Base-by-base conservation (phyloP, 2,329 filamentous ascomycete species). In the Aspergillus tubingensis region DNA sequence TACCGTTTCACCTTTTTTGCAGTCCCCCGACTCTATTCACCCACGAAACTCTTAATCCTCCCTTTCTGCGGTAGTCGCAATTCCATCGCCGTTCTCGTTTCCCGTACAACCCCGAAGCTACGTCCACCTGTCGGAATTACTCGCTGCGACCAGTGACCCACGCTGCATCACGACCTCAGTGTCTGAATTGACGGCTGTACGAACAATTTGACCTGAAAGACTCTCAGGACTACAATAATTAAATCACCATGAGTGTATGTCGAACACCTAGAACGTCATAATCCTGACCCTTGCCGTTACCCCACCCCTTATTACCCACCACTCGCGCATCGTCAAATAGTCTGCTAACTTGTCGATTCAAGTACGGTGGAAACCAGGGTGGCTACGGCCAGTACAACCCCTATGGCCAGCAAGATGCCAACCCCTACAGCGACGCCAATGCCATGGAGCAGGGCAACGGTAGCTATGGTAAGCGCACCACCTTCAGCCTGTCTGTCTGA, bases 321-420 rank as follows among this genome's bases (percentile, higher is more conserved):
- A 52, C n/a, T n/a, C 19, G 36, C 63, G 55, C 50, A 27, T 30
- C 25, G 27, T 39, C 23, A 10, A 72, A 72, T 6, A 55, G 58
- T 65, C 67, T 70, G 39, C 68, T 65, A 27, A 58, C 53, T 43
- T 68, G 54, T 64, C 72, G 63, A 66, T 13, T 19, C 19, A 3
- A 64, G 62, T 68, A 72, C 60, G 68, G 71, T 54, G 70, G 71
- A 59, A 68, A 65, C 57, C 67, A 73, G 58, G 71, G 71, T 30
- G 79, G 80, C 70, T 85, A 84, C 71, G 82, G 80, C 71, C 80
- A 83, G 64, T 85, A 82, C 72, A 84, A 85, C 72, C 84, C 84
- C 53, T 86, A 85, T 59, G 72, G 70, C 69, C 73, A 74, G 57
- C 68, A 72, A 59, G 66, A 62, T 50, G 66, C 65, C 55, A 65